A percentile compares a stretch with the other conserved stretches of the same genome.
phyloP scores from a whole-genome alignment of 345 rosid species.

The Gossypium longicalyx region DNA sequence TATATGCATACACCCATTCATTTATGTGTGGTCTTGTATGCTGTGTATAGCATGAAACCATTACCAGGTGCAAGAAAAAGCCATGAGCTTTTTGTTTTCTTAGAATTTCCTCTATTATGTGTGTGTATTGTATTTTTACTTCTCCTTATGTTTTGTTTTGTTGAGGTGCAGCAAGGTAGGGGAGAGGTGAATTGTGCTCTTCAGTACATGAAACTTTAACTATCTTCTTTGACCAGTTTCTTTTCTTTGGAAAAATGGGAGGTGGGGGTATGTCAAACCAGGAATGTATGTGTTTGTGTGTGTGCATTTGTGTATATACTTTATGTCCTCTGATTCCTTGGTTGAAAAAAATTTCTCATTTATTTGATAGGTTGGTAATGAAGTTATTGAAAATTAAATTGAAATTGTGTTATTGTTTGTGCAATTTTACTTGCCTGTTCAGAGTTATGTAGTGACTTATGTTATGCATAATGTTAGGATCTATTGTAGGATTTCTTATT shows the following conservation, averaged over 20 bases:
- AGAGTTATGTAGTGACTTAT: neutral
- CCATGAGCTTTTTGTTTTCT: neutral
- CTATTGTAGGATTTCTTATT: neutral
- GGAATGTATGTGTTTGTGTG: too few relatives aligned
- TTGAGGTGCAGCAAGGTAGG: neutral
- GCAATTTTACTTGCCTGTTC: neutral
- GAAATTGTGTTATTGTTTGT: neutral
- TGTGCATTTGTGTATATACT: neutral
- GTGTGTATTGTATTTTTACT: neutral
- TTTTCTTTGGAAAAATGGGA: neutral
- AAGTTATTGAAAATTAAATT: neutral
- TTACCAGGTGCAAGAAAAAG: constrained; percentile 3
- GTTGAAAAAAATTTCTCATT: neutral
- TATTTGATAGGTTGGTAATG: neutral
- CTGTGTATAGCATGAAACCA: neutral
- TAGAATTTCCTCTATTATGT: neutral
- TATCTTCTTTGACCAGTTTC: neutral
- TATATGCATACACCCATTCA: neutral
- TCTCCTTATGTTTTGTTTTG: neutral
- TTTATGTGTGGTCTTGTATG: neutral
- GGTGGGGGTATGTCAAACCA: neutral
- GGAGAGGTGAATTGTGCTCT: neutral
- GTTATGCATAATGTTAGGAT: neutral
- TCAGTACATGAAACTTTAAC: neutral
- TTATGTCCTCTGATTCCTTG: neutral